Conservation (phyloP, 345 rosid genomes). For the Populus deltoides region DNA sequence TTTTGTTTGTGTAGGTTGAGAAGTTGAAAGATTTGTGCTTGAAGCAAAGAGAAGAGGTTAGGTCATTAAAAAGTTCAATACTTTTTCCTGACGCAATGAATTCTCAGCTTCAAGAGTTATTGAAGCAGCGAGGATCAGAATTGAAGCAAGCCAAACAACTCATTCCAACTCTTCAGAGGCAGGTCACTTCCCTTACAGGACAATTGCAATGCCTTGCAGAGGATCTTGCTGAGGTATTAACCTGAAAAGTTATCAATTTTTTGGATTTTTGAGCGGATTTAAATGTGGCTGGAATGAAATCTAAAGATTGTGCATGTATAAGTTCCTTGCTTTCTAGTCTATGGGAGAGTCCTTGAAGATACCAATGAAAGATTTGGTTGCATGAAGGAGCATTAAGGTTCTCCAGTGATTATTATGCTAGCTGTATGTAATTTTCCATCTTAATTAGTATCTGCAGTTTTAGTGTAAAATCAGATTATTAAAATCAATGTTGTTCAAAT, state of each 20-base stretch:
- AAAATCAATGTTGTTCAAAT: not conserved
- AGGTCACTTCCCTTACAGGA: constrained; percentile 82
- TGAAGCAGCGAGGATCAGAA: constrained; percentile 65
- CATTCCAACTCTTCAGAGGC: constrained; percentile 75
- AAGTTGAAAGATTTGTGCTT: constrained; percentile 85
- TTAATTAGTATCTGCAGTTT: not conserved
- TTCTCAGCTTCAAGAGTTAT: constrained; percentile 46
- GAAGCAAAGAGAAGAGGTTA: constrained; percentile 88
- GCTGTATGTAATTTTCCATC: not conserved
- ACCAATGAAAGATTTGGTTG: not conserved
- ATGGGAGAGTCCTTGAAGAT: not conserved
- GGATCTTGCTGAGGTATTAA: constrained; percentile 72
- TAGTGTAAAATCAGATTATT: not conserved
- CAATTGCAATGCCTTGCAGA: constrained; percentile 79
- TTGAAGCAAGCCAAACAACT: constrained; percentile 72
- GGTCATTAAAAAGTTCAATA: constrained; percentile 61
- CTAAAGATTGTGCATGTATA: not conserved
- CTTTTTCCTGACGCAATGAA: constrained; percentile 76
- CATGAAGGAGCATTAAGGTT: not conserved
- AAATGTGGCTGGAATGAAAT: not conserved
- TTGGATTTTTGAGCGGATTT: not conserved
- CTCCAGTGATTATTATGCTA: not conserved
- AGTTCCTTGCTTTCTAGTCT: not conserved
- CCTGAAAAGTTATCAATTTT: not conserved
- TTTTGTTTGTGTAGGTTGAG: constrained; percentile 60